Percentiles rank a stretch among this genome's conserved stretches.
Evolutionary conservation across 106 monocot species (phyloP).

Genomic region (Gastrodia elata): DNA sequence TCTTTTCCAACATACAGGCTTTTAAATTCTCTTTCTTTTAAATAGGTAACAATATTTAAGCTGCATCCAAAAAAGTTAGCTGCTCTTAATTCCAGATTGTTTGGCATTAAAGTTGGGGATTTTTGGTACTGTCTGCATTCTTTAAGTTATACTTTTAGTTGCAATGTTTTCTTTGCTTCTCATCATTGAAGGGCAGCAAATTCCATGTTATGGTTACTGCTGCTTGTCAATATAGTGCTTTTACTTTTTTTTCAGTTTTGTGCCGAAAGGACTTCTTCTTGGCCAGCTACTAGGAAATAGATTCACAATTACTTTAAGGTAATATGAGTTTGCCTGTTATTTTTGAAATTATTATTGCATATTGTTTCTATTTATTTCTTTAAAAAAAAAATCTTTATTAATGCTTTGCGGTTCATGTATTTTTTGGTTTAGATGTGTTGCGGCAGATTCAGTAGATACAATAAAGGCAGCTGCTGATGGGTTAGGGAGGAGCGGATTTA

Average conservation of each 20-base stretch:
- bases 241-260: constrained; percentile 43
- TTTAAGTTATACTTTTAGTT: not conserved
- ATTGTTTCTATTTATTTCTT: not conserved
- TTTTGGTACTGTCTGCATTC: constrained; percentile 35
- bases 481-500: constrained; percentile 76
- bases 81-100: constrained; percentile 66
- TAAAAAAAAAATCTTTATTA: too few species aligned
- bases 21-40: constrained; percentile 4
- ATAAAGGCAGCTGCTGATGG: constrained; percentile 64
- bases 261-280: constrained; percentile 82
- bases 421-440: constrained; percentile 48
- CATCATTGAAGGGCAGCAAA: not conserved
- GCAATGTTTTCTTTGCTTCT: constrained; percentile 1
- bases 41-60: constrained; percentile 93
- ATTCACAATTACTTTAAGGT: constrained; percentile 93
- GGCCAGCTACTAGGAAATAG: constrained; percentile 86
- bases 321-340: constrained; percentile 7
- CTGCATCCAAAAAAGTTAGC: constrained; percentile 66
- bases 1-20: not conserved
- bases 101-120: constrained; percentile 89
- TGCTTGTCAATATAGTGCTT: not conserved
- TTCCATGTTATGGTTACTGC: not conserved
- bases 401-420: not conserved
- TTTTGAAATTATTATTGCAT: not conserved
- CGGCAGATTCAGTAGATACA: constrained; percentile 66